phyloP scores from a whole-genome alignment of 371 early-diverging fungal genomes.

The Syncephalastrum monosporum region DNA sequence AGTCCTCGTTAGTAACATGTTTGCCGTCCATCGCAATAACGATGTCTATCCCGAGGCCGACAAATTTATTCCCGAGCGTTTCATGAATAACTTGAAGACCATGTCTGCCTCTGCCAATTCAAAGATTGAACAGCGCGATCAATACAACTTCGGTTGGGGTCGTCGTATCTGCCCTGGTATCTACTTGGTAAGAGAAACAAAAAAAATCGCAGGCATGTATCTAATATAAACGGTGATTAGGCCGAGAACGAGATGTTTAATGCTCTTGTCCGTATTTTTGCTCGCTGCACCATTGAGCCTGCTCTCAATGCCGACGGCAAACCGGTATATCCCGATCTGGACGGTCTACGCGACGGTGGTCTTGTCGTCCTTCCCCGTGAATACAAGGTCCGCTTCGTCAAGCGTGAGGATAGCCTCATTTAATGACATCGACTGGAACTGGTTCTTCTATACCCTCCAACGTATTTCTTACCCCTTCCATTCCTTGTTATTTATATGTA shows the following conservation, averaged over 20 bases:
- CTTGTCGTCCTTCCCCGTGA: constrained; percentile 11
- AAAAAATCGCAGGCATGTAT: too few relatives aligned
- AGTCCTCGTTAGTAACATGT: constrained; percentile 14
- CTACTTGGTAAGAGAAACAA: constrained; percentile 14
- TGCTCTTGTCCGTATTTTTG: constrained; percentile 10
- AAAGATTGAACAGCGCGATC: constrained; percentile 14
- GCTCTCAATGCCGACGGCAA: constrained; percentile 4
- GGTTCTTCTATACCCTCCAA: too few relatives aligned
- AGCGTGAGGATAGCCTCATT: constrained; percentile 11
- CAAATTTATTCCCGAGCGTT: constrained; percentile 22
- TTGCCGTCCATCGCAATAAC: constrained; percentile 13
- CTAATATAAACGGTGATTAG: background rate
- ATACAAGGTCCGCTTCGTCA: constrained; percentile 10
- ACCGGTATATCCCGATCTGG: constrained; percentile 8
- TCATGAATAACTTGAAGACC: constrained; percentile 6
- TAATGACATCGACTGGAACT: background rate
- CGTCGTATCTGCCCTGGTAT: constrained; percentile 16
- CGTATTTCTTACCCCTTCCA: too few relatives aligned
- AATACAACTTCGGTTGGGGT: constrained; percentile 12
- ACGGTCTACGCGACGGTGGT: constrained; percentile 12
- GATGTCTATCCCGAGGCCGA: constrained; percentile 7
- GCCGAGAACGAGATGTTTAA: constrained; percentile 16
- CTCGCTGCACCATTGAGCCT: constrained; percentile 14
- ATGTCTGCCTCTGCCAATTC: constrained; percentile 11
- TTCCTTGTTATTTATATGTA: too few relatives aligned